Base-by-base conservation (phyloP, 306 rosid genomes). In the Glycine tomentella region DNA sequence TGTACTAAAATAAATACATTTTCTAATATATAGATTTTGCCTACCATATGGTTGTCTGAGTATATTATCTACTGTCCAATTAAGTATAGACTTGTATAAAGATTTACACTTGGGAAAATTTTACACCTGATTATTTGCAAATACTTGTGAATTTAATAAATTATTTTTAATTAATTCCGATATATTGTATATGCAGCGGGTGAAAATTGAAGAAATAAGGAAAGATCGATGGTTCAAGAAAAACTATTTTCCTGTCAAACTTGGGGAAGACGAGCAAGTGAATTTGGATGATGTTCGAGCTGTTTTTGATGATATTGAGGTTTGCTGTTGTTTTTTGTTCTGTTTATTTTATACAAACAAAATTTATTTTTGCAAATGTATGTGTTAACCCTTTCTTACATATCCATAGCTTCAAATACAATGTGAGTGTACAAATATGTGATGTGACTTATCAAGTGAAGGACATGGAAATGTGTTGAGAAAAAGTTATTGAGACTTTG, bases 261-360 rank as follows among this genome's bases (percentile, higher is more conserved):
- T 82, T 31, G 9, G 84, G 77, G 90, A 84, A 82, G 84, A 77
- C 61, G 92, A 85, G 84, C 92, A 95, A 85, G 96, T 93, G 76
- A 89, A 86, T 83, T 87, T 91, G 87, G 97, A 93, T 66, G 99
- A 95, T 70, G 90, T 93, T 78, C 83, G 15, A 75, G 98, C 99
- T 75, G 99, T 90, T 58, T 95, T 95, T 84, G 83, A 91, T 48
- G 96, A 91, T 76, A 91, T 91, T 73, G 87, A 91, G 99, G 99
- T 95, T 76, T 65, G 83, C 52, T 57, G 44, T 81, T 78, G 8
- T 42, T 70, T 81, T 75, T 80, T 61, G 50, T 42, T 56, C 46
- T 77, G 45, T 51, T 75, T 63, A 50, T 40, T 56, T 33, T 62
- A 56, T 17, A 55, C 25, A 50, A 10, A 14, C 38, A 72, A 61